phyloP scores from a whole-genome alignment of 345 rosid genomes.

The Bruguiera sexangula region DNA sequence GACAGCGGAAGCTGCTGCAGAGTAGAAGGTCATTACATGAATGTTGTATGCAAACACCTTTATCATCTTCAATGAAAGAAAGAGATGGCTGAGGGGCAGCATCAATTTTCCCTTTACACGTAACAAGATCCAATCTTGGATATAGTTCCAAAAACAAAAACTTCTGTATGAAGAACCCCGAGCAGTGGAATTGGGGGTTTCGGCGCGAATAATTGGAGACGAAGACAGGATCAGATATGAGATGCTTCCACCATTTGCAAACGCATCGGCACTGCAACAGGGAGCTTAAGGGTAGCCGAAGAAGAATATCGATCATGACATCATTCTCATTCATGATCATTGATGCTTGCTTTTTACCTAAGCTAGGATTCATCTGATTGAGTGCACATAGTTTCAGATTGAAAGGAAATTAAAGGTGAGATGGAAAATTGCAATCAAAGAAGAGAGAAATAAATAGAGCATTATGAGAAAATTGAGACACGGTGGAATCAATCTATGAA shows the following conservation, averaged over 20 bases:
- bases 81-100: constrained; percentile 21
- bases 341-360: not conserved
- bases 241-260: constrained; percentile 24
- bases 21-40: constrained; percentile 32
- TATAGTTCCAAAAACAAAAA: constrained; percentile 6
- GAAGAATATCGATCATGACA: not conserved
- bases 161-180: constrained; percentile 29
- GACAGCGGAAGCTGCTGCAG: constrained; percentile 28
- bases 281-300: constrained; percentile 21
- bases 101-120: not conserved
- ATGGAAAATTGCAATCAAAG: too few relatives aligned
- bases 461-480: too few relatives aligned
- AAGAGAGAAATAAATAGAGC: too few relatives aligned
- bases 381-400: too few relatives aligned
- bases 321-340: not conserved
- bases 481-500: too few relatives aligned
- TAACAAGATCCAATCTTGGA: constrained; percentile 8
- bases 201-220: constrained; percentile 7
- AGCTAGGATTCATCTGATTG: not conserved
- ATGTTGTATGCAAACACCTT: constrained; percentile 20
- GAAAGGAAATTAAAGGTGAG: too few relatives aligned
- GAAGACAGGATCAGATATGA: constrained; percentile 24
- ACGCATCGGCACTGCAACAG: constrained; percentile 28
- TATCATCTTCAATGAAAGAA: constrained; percentile 20
- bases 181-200: constrained; percentile 15